phyloP scores from a whole-genome alignment of 495 filamentous ascomycete genomes.

The Tuber brumale region DNA sequence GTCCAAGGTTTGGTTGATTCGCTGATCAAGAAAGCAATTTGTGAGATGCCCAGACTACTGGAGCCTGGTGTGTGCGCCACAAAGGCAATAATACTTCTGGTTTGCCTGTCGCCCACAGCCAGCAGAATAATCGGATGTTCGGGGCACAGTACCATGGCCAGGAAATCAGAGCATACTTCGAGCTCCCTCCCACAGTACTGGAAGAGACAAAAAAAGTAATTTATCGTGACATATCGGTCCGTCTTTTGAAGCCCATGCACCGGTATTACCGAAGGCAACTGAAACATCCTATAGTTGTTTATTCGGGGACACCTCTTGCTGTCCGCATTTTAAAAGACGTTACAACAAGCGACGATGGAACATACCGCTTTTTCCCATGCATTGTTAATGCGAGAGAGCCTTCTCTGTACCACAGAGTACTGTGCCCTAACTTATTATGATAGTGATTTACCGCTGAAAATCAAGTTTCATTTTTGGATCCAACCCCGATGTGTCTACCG shows the following conservation, averaged over 20 bases:
- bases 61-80: not conserved
- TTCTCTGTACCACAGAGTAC: constrained; percentile 8
- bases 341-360: constrained; percentile 28
- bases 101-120: not conserved
- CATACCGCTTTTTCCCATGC: constrained; percentile 22
- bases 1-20: not conserved
- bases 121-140: not conserved
- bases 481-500: constrained; percentile 1
- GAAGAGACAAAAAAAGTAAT: constrained; percentile 23
- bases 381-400: constrained; percentile 7
- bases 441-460: constrained; percentile 18
- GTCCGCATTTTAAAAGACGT: constrained; percentile 26
- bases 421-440: not conserved
- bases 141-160: not conserved
- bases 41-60: not conserved
- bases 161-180: constrained; percentile 3
- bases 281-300: constrained; percentile 33
- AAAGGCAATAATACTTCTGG: constrained; percentile 8
- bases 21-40: not conserved
- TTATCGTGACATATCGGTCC: constrained; percentile 24
- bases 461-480: constrained; percentile 34
- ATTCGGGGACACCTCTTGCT: constrained; percentile 22
- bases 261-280: constrained; percentile 16
- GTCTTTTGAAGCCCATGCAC: constrained; percentile 19
- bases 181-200: constrained; percentile 7